Conservation (phyloP, 805 yeast species). For the Pachysolen tannophilus region DNA sequence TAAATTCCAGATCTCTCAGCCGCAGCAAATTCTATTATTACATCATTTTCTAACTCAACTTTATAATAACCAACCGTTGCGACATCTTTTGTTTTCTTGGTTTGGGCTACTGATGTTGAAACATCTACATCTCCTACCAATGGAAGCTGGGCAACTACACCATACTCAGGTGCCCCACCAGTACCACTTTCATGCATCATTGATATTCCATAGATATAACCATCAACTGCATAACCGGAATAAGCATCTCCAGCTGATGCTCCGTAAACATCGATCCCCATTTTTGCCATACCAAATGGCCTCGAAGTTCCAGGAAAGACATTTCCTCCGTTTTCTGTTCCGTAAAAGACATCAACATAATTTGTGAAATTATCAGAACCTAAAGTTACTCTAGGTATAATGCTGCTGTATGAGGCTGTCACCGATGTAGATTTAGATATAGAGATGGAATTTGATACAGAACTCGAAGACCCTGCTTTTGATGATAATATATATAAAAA, state of each 20-base stretch:
- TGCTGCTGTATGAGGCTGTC: too few relatives aligned
- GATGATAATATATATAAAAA: too few relatives aligned
- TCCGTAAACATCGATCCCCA: slow-evolving; percentile 25
- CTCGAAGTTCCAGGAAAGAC: slow-evolving; percentile 27
- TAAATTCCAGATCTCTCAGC: slow-evolving; percentile 21
- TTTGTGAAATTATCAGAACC: too few relatives aligned
- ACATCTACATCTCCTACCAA: slow-evolving; percentile 14
- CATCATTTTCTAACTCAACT: slow-evolving; percentile 14
- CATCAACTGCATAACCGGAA: slow-evolving; percentile 26
- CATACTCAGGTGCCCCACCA: slow-evolving; percentile 31
- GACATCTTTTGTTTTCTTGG: slow-evolving; percentile 14
- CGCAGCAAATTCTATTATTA: slow-evolving; percentile 21
- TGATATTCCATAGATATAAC: slow-evolving; percentile 24
- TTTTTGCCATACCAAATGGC: slow-evolving; percentile 30
- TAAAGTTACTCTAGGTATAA: too few relatives aligned
- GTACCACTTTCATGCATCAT: slow-evolving; percentile 32
- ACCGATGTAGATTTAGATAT: too few relatives aligned
- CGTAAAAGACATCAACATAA: slow-evolving; percentile 27
- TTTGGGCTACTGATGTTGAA: slow-evolving; percentile 9
- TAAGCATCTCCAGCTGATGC: slow-evolving; percentile 21
- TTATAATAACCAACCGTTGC: slow-evolving; percentile 21
- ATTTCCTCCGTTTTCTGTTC: slow-evolving; percentile 26
- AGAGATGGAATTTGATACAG: too few relatives aligned
- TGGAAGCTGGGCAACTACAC: slow-evolving; percentile 26
- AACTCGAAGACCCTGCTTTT: too few relatives aligned